Base-by-base conservation (phyloP, 1,139 yeast genomes). In the Debaryomycetaceae sp. region DNA sequence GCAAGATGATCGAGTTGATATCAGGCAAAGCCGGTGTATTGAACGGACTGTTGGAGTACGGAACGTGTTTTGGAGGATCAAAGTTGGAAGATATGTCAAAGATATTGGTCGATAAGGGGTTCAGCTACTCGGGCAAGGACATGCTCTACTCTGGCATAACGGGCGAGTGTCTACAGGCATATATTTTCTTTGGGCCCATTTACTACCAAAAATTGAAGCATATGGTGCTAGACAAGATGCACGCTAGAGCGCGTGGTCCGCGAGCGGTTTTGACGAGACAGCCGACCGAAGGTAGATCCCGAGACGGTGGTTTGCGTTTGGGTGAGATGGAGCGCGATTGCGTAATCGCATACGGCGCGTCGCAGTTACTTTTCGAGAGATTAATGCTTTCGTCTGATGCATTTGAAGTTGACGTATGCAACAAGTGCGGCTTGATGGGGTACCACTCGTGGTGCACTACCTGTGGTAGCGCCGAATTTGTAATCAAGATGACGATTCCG, bases 271-370 rank as follows among this genome's bases (percentile, higher is more conserved):
- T 90, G 38, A 90, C 99, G 3, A 77, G 99, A 57, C 99, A 90
- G 58, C 99, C 99, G 10, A 90, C 97, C 0, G 99, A 90, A 58
- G 99, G 99, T 70, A 74, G 99, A 58, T 85, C 96, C 2, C 75
- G 98, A 56, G 99, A 90, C 58, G 99, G 99, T 71, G 99, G 99
- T 49, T 70, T 90, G 49, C 80, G 99, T 63, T 70, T 90, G 55
- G 99, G 99, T 44, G 99, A 90, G 61, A 90, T 90, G 99, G 99
- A 90, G 58, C 80, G 98, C 61, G 99, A 90, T 65, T 90, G 98
- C 79, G 95, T 90, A 41, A 92, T 90, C 60, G 99, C 99, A 1
- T 90, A 92, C 47, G 99, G 99, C 49, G 99, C 99, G 1, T 87
- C 97, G 4, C 97, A 90, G 53, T 64, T 90, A 43, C 67, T 90